Evolutionary conservation across 108 stramenopile genomes (phyloP), one percentile per base, ranked within the genome.

Genomic region (Stephanodiscus triporus): DNA sequence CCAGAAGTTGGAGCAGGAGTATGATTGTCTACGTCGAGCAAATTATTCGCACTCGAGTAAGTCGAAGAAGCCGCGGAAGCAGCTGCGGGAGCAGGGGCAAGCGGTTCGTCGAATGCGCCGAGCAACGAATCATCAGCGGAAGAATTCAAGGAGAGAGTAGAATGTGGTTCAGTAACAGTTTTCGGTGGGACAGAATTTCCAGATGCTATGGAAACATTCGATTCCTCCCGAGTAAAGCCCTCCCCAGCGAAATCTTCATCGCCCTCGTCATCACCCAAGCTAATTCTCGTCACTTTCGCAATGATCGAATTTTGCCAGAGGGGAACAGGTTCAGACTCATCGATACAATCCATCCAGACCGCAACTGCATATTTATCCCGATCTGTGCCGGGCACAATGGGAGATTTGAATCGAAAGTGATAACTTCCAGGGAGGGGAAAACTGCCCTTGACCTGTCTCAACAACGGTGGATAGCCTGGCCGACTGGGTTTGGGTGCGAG

Each of bases 361-460:
- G 91, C 79, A 63, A 95, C 80, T 38, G 83, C 86, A 51, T 75
- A 69, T 86, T 95, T 92, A 32, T 91, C 94, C 32, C 89, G 82
- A 71, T 95, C 94, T 2, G 79, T 77, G 24, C 94, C 94, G 13
- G 94, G 91, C 26, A 87, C 68, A 27, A 95, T 66, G 3, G 94
- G 87, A 66, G 84, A 91, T 86, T 97, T 97, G 89, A 98, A 98
- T 11, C 97, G 95, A 82, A 97, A 98, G 79, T 98, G 97, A 80
- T 96, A 98, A 13, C 78, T 84, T 55, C 97, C 97, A 9, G 95
- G 93, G 23, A 98, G 73, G 16, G 97, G 97, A 81, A 98, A 98
- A 73, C 92, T 69, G 59, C 84, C 77, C 74, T 83, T 88, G 38
- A 98, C 77, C 49, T 96, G 84, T 43, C 84, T 86, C 30, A 98